Conservation (phyloP, 805 yeast genomes). For the Metschnikowia kunwiensis region DNA sequence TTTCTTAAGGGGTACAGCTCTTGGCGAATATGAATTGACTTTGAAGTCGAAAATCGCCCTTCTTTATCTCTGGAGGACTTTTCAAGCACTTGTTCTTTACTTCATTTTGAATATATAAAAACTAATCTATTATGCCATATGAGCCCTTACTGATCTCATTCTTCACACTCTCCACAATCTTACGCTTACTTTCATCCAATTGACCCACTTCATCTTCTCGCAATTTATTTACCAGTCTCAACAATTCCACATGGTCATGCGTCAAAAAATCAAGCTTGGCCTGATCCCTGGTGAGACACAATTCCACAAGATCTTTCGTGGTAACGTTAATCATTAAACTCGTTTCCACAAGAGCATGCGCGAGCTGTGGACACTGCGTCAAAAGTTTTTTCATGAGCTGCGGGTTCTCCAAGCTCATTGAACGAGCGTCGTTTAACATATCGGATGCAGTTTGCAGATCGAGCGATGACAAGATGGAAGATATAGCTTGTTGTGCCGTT, state of each 20-base stretch:
- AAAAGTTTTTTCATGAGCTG: conserved; percentile 57
- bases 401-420: conserved; percentile 43
- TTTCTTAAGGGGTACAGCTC: too few species aligned
- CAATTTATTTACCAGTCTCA: conserved; percentile 28
- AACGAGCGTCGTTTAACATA: conserved; percentile 38
- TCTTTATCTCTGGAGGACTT: too few species aligned
- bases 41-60: not conserved
- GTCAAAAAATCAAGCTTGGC: conserved; percentile 29
- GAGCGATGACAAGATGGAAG: conserved; percentile 44
- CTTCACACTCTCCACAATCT: conserved; percentile 16
- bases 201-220: conserved; percentile 28
- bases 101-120: not conserved
- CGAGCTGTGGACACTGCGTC: conserved; percentile 72
- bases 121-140: conserved; percentile 21
- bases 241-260: conserved; percentile 33
- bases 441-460: conserved; percentile 47
- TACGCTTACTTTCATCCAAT: conserved; percentile 24
- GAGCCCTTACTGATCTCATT: conserved; percentile 24
- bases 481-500: conserved; percentile 36
- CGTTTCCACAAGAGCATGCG: conserved; percentile 78
- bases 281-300: conserved; percentile 34
- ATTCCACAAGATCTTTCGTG: conserved; percentile 35
- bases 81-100: too few species aligned
- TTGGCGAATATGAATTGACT: not conserved
- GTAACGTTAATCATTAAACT: conserved; percentile 38